Base-by-base conservation (phyloP, 208 protist genomes). In the Crithidia thermophila region DNA sequence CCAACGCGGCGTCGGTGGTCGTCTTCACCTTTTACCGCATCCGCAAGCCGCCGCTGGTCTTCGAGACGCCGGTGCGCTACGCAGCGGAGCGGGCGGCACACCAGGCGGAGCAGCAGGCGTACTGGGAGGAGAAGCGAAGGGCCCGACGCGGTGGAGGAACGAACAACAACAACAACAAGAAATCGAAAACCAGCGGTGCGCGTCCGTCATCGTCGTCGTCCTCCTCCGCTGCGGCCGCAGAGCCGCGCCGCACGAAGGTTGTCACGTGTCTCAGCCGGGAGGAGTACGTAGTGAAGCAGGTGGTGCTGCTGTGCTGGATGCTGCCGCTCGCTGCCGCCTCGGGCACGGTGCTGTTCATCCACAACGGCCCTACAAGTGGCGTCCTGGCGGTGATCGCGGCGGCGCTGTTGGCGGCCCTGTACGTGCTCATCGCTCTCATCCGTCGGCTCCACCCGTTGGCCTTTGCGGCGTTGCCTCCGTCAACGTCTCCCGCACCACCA, bases 251-350 rank as follows among this genome's bases (percentile, higher is more conserved):
- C 4, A 49, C 31, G 16, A 77, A 74, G 39, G 61, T 65, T 3
- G 72, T 80, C 27, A 85, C 81, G 18, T 77, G 65, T 36, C 47
- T 91, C 30, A 79, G 75, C 18, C 61, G 59, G 5, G 81, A 85
- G 57, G 85, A 87, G 73, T 91, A 87, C 56, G 23, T 91, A 5
- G 55, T 84, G 45, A 91, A 87, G 76, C 85, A 91, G 40, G n/a
- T 79, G 2, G 67, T 77, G 33, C 62, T 85, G 16, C 33, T 81
- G 33, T 70, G 68, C 57, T 75, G 82, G 66, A 63, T 74, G 66
- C 40, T 78, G 14, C 16, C 50, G 3, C 31, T 61, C 5, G n/a
- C 60, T 20, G 34, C 33, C 18, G 18, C 45, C 27, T 60, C 52
- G 10, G 43, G 67, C 34, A 74, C 62, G 9, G 23, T 58, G 2